Base-by-base conservation (phyloP, 108 stramenopile species). In the Fragilaria radians region DNA sequence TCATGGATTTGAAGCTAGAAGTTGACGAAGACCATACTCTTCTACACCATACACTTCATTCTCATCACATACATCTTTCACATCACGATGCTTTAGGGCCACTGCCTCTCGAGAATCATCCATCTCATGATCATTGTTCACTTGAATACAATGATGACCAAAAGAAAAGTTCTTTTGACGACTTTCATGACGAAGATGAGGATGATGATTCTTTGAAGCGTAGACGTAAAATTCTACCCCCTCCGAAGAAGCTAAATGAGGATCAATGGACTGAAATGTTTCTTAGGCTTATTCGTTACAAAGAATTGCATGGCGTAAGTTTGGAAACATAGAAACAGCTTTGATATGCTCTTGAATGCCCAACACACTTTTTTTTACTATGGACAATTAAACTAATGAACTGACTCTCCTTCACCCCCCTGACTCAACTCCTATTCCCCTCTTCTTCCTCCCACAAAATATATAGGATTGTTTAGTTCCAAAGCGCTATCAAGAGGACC, bases 231-330 rank as follows among this genome's bases (percentile, higher is more conserved):
- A 28, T 19, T 33, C 32, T 32, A 24, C 50, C 50, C 22, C 55
- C 55, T 14, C 55, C 29, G 31, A 71, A 71, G 51, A 71, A 71
- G 33, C 34, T 71, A 19, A 66, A 71, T 34, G 62, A 64, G 46
- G 70, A 71, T 21, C 67, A 68, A 45, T 75, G 74, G 74, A 34
- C 59, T 32, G 64, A 31, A 0, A 75, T 75, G 74, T 62, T 69
- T 54, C 30, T 53, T 21, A 50, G 57, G 3, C 67, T 82, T 7
- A 19, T 57, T 0, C 36, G 33, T 9, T 82, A 70, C 65, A 68
- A 70, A 45, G 47, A 66, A 1, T 21, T 64, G 52, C 27, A 73
- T 33, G 74, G 74, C 1, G 61, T 23, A 45, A 34, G 57, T 5
- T n/a, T n/a, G n/a, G n/a, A n/a, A n/a, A n/a, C n/a, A n/a, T n/a